Percentiles rank a stretch among this genome's conserved stretches.
These are phyloP conservation scores for Aspergillus flavus DNA, from an alignment of 2,329 filamentous ascomycete species.

Conservation along the genomic window DNA sequence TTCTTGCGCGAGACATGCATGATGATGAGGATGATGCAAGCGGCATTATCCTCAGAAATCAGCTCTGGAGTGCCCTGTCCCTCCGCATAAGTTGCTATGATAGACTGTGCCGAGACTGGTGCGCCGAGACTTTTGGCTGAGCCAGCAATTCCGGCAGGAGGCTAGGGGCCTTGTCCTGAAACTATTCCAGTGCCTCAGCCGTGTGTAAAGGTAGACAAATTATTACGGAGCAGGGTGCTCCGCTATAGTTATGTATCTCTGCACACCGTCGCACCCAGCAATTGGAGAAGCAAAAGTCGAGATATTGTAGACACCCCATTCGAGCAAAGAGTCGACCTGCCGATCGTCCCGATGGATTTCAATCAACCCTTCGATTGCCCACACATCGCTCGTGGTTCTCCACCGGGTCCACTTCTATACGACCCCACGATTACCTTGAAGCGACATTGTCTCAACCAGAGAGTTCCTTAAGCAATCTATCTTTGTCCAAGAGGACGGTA, in stretches of 20 bases:
- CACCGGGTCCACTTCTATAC: background rate
- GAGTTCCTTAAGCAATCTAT: background rate
- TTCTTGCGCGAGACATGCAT: background rate
- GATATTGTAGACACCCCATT: background rate
- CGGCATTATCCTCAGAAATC: background rate
- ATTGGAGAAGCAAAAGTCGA: background rate
- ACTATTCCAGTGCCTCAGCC: background rate
- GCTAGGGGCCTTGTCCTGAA: background rate
- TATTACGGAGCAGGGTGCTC: conserved; percentile 5
- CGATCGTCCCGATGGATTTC: background rate
- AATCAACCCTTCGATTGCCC: background rate
- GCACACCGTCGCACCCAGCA: background rate
- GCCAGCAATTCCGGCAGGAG: background rate
- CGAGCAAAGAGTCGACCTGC: background rate
- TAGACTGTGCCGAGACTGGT: conserved; percentile 1
- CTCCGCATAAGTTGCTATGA: background rate
- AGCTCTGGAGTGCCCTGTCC: background rate
- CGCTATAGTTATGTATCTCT: background rate
- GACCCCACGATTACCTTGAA: background rate
- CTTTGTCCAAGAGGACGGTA: no score
- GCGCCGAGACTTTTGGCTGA: conserved; percentile 7
- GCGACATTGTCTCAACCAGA: background rate
- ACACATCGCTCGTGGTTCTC: background rate
- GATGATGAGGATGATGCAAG: background rate
- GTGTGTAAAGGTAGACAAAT: background rate